These are phyloP conservation scores for Ceraceosorus guamensis DNA, from an alignment of 1,284 basidiomycete species.

Conservation along the genomic window DNA sequence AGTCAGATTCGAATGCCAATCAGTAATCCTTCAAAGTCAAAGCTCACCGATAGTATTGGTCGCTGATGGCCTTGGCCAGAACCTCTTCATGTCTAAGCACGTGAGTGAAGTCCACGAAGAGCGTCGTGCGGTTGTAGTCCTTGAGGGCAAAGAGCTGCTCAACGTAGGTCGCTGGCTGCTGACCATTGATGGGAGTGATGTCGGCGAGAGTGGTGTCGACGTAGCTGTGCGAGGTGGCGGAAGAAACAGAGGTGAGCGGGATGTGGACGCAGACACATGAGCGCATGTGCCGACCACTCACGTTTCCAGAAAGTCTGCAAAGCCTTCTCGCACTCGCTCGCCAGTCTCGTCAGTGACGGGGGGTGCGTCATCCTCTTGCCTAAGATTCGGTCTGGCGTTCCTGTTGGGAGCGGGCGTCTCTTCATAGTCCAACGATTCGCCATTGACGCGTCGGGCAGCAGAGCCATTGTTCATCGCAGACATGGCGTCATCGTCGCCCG, in stretches of 20 bases:
- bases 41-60: conserved; percentile 76
- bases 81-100: conserved; percentile 82
- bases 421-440: too few species aligned
- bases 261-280: conserved; percentile 2
- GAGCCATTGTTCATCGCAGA: too few species aligned
- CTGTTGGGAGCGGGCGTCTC: too few species aligned
- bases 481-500: too few species aligned
- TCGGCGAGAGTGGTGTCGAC: conserved; percentile 59
- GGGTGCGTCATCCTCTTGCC: conserved; percentile 56
- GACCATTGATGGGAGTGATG: conserved; percentile 52
- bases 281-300: conserved; percentile 51
- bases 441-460: too few species aligned
- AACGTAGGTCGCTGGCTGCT: conserved; percentile 61
- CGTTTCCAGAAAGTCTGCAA: conserved; percentile 83
- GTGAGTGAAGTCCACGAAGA: conserved; percentile 92
- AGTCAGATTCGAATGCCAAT: background rate
- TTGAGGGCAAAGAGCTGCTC: conserved; percentile 88
- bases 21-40: background rate
- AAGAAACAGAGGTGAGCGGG: background rate
- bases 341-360: conserved; percentile 85
- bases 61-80: conserved; percentile 82
- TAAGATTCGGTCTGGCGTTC: too few species aligned
- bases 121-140: conserved; percentile 83
- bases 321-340: conserved; percentile 82
- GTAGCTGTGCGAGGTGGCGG: conserved; percentile 56